Evolutionary conservation across 2,329 filamentous ascomycete species (phyloP), one percentile per base, ranked within the genome.

Genomic region (Xylaria sp.): DNA sequence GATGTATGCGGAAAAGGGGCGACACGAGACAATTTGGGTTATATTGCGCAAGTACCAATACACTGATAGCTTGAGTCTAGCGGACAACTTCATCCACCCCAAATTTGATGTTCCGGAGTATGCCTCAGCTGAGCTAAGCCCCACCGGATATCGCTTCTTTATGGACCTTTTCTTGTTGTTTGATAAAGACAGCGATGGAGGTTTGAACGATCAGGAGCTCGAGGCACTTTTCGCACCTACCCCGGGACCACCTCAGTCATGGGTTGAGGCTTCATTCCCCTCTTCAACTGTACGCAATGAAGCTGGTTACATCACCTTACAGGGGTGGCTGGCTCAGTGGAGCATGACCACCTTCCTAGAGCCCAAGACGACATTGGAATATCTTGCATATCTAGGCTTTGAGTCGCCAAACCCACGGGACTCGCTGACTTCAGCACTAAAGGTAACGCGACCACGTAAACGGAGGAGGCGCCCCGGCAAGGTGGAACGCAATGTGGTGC

Each of bases 291-390:
- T 98, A 17, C 89, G 92, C 41, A 98, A 97, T 73, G 95, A 99
- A 77, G 92, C 92, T 8, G 95, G 95, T 0, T 87, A 98, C 74
- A 93, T 99, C 64, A 99, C 95, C 1, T 82, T 99, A 3, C 95
- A 99, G 76, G 95, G 95, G 1, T 99, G 95, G 95, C 85, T 99
- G 37, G 95, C 95, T 3, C 95, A 99, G 72, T 99, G 95, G 95
- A 97, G 93, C 74, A 99, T 99, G 95, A 99, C 95, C 0, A 99
- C 95, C 0, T 99, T 98, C 71, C 87, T 96, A 62, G 93, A 96
- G 58, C 94, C 95, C 11, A 96, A 95, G 74, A 97, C 92, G 0
- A 98, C 95, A 0, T 83, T 99, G 3, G 93, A 96, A 70, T 99
- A 99, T 74, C 87, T 99, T 2, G 95, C 95, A 3, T 97, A 97